Evolutionary conservation across 768 basidiomycete genomes (phyloP), one percentile per base, ranked within the genome.

Genomic region (Coprinopsis strossmayeri): DNA sequence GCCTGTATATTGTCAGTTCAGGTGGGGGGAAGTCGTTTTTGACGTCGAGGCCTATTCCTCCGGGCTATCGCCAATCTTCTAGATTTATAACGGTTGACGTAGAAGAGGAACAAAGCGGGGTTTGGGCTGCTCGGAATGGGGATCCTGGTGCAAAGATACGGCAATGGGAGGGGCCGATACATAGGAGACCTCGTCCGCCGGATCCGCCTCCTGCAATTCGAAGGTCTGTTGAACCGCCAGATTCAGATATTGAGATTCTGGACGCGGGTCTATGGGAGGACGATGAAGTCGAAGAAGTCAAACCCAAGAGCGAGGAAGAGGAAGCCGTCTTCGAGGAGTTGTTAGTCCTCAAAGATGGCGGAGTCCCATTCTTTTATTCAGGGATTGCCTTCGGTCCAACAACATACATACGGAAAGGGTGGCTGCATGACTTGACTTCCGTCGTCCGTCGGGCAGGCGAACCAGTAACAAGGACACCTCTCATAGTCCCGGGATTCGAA

Each of bases 351-450:
- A 54, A 69, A 50, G 81, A 91, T 63, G 74, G 81, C 55, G 69
- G 69, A 24, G 71, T 88, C 11, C 60, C 61, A 2, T 63, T 65
- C 25, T 62, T 87, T 4, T 69, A 68, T 20, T 68, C 75, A 2
- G 82, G 81, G 2, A 63, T 76, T 28, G 69, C 70, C 28, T 83
- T 91, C 53, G 59, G 57, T 1, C 32, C 64, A 1, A 64, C 69
- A 7, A 78, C 82, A 4, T 84, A 80, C 53, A 71, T 83, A 37
- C 76, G 73, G 5, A 79, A 69, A 49, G 84, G 86, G 0, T 69
- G 73, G 57, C 74, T 92, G 15, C 61, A 71, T 48, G 77, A 84
- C 20, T 70, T 90, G 13, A 51, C 81, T 41, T 57, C 68, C n/a
- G 44, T 71, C 44, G 52, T 72, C 17, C 59, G 63, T 18, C 26